These are phyloP conservation scores for Exophiala sp. DNA, from an alignment of 2,329 filamentous ascomycete genomes.

Conservation along the genomic window DNA sequence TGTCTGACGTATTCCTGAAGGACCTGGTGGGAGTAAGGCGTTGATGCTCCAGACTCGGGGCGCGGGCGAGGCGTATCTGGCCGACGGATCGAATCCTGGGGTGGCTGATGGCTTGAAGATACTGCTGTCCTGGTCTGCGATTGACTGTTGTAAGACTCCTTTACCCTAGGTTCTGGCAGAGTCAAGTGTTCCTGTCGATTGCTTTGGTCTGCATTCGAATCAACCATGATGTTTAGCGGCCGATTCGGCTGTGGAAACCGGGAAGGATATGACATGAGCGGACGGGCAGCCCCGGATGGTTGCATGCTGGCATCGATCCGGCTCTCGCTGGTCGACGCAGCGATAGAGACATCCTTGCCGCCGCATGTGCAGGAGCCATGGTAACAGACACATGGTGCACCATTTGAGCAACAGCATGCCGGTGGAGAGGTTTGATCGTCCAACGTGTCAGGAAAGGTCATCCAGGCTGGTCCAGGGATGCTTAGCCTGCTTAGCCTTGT, in stretches of 20 bases:
- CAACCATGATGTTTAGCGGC: background rate
- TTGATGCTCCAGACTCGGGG: background rate
- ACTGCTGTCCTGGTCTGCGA: background rate
- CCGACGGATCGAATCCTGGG: background rate
- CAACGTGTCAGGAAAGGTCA: background rate
- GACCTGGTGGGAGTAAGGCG: background rate
- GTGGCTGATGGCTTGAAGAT: background rate
- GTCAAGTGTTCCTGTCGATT: background rate
- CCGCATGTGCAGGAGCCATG: background rate
- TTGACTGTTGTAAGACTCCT: background rate
- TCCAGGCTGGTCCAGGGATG: background rate
- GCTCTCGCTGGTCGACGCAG: background rate
- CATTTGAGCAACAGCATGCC: background rate
- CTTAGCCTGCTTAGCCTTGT: no score
- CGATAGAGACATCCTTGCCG: background rate
- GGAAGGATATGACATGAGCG: background rate
- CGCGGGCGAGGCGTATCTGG: constrained; percentile 15
- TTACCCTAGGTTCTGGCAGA: background rate
- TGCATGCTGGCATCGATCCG: background rate
- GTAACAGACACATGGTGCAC: background rate
- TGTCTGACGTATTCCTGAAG: constrained; percentile 15
- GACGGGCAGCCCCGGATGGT: background rate
- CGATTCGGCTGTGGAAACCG: background rate
- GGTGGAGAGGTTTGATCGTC: background rate
- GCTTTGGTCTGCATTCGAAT: background rate